Evolutionary conservation across 1,284 basidiomycete genomes (phyloP), one percentile per base, ranked within the genome.

Genomic region (Wolfiporia cocos): DNA sequence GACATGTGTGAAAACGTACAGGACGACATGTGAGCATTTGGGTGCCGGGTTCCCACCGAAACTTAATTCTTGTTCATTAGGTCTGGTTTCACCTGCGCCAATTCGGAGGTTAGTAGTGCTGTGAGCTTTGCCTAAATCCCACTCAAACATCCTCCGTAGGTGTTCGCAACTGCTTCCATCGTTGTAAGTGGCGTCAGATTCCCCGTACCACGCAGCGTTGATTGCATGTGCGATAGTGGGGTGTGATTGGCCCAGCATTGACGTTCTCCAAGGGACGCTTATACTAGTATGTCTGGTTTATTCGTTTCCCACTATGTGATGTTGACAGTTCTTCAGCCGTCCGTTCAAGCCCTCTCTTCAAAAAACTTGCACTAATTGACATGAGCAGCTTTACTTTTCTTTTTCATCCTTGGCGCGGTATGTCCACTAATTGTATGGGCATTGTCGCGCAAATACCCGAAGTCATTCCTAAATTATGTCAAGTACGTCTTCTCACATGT

Each of bases 1-100:
- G 66, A 74, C 44, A 71, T 81, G 56, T 81, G 78, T 52, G 44
- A 47, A 14, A 53, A 64, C 1, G 42, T 57, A 10, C 75, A 78
- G 54, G 60, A 61, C 46, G 67, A 78, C 51, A 62, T 12, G 46
- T 48, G 22, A 19, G 12, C 44, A 57, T 54, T 9, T n/a, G 23
- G 4, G 2, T 17, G 15, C 9, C n/a, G 19, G 3, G 26, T 32
- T 14, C 15, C 14, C 11, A 10, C 32, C 10, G 32, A 18, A 9
- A 34, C 10, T 18, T 34, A 11, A 7, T 7, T 34, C 7, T 11
- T 17, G 10, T 18, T 34, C 32, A 12, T 34, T 9, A 11, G 17
- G 7, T 7, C n/a, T n/a, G n/a, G n/a, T n/a, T n/a, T n/a, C n/a
- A n/a, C n/a, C n/a, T n/a, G n/a, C n/a, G n/a, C n/a, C n/a, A n/a